phyloP scores from a whole-genome alignment of 768 basidiomycete species.

The Pisolithus microcarpus region DNA sequence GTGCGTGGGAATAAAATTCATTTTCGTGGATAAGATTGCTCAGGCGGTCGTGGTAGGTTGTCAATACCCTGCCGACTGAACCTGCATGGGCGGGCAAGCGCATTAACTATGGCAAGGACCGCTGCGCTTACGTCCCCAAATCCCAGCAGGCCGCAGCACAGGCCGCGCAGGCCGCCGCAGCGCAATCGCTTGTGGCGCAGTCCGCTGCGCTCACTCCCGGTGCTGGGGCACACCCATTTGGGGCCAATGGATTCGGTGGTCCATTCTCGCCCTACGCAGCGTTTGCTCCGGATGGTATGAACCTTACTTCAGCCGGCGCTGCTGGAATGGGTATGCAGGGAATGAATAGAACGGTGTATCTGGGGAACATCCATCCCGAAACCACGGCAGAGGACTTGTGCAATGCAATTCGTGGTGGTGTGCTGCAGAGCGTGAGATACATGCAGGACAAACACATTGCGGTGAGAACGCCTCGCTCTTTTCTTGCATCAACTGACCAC shows the following conservation, averaged over 20 bases:
- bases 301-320: constrained; percentile 13
- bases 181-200: constrained; percentile 56
- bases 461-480: constrained; percentile 39
- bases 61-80: constrained; percentile 86
- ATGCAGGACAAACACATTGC: constrained; percentile 98
- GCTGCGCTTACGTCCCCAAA: constrained; percentile 96
- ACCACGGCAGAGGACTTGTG: constrained; percentile 92
- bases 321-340: constrained; percentile 36
- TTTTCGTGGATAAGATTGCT: constrained; percentile 3
- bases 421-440: constrained; percentile 89
- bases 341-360: constrained; percentile 88
- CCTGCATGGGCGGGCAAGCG: constrained; percentile 92
- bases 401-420: constrained; percentile 94
- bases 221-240: constrained; percentile 28
- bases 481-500: background rate
- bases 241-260: constrained; percentile 25
- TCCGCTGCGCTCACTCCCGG: constrained; percentile 35
- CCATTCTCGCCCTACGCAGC: constrained; percentile 45
- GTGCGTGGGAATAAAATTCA: constrained; percentile 31
- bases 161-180: constrained; percentile 81
- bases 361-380: constrained; percentile 96
- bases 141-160: constrained; percentile 86
- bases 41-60: constrained; percentile 52
- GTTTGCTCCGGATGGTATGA: constrained; percentile 39
- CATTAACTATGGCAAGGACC: constrained; percentile 98